Base-by-base conservation (phyloP, 1,284 basidiomycete genomes). In the Puccinia coronata region DNA sequence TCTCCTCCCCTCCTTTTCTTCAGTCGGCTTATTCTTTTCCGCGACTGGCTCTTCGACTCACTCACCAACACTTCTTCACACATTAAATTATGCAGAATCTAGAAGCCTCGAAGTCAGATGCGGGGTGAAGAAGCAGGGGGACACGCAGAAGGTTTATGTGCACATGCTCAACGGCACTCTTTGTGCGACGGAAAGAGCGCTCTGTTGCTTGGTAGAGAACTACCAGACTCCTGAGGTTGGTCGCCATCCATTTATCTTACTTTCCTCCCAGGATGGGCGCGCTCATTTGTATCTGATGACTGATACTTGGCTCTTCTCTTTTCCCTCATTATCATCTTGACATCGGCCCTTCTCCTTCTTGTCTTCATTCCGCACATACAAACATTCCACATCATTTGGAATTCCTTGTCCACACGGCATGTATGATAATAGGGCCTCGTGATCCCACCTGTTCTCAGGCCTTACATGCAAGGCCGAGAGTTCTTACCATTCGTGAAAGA, bases 151-250 rank as follows among this genome's bases (percentile, higher is more conserved):
- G 85, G 88, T 93, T 18, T 98, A 96, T 87, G 95, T 96, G 2
- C 95, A 98, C 88, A 98, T 98, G 95, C 88, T 97, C 85, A 98
- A 97, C 87, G 96, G 97, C 70, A 99, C 97, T 0, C 90, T 99
- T 47, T 98, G 95, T 84, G 96, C 97, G 1, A 98, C 96, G 0
- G 94, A 97, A 87, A 92, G 96, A 61, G 94, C 96, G 0, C 88
- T 99, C 39, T 98, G 96, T 88, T 98, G 97, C 87, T 85, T 99
- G 69, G 96, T 95, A n/a, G 96, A 99, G 88, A 99, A 99, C 87
- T 96, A 96, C 87, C 97, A 99, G 88, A 98, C 95, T 0, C 89
- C 92, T 0, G 95, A 98, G 81, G 78, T 80, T 25, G 41, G 25
- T 69, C 23, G 18, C 25, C 31, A 43, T 53, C 20, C n/a, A 4